Conservation (phyloP, 169 alveolate genomes). For the Cryptosporidium andersoni region DNA sequence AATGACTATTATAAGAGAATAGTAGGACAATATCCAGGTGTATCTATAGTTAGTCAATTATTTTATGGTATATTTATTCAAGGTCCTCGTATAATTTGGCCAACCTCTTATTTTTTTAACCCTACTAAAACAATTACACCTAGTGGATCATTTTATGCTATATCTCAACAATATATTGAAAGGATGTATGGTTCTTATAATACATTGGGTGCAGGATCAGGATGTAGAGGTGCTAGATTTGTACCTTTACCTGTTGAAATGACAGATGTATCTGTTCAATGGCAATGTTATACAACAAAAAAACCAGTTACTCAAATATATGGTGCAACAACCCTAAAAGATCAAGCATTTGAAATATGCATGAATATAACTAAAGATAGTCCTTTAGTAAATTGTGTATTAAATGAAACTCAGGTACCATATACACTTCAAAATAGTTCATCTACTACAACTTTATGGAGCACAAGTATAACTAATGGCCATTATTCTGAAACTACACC, state of each 20-base stretch:
- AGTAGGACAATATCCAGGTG: slow-evolving; percentile 49
- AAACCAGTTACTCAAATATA: slow-evolving; percentile 58
- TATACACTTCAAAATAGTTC: slow-evolving; percentile 14
- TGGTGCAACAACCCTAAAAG: slow-evolving; percentile 53
- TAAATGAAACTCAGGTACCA: slow-evolving; percentile 24
- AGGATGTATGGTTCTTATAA: slow-evolving; percentile 45
- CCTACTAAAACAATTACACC: slow-evolving; percentile 41
- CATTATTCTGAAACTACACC: slow-evolving; percentile 31
- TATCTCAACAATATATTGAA: slow-evolving; percentile 53
- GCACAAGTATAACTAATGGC: slow-evolving; percentile 8
- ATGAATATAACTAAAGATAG: slow-evolving; percentile 23
- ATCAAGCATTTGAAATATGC: slow-evolving; percentile 34
- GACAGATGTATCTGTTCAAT: slow-evolving; percentile 23
- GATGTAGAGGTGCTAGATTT: slow-evolving; percentile 70
- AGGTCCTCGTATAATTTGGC: slow-evolving; percentile 63
- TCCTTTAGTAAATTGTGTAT: slow-evolving; percentile 29
- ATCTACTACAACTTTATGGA: slow-evolving; percentile 13
- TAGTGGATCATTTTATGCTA: slow-evolving; percentile 61
- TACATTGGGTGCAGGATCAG: slow-evolving; percentile 61
- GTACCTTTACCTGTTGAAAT: slow-evolving; percentile 59
- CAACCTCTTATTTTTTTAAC: slow-evolving; percentile 24
- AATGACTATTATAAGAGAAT: slow-evolving; percentile 40
- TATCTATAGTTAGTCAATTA: slow-evolving; percentile 30
- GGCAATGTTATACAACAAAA: slow-evolving; percentile 64
- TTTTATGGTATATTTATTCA: slow-evolving; percentile 60